Evolutionary conservation across 2,329 filamentous ascomycete genomes (phyloP).

Genomic region (Leptographium lundbergii): DNA sequence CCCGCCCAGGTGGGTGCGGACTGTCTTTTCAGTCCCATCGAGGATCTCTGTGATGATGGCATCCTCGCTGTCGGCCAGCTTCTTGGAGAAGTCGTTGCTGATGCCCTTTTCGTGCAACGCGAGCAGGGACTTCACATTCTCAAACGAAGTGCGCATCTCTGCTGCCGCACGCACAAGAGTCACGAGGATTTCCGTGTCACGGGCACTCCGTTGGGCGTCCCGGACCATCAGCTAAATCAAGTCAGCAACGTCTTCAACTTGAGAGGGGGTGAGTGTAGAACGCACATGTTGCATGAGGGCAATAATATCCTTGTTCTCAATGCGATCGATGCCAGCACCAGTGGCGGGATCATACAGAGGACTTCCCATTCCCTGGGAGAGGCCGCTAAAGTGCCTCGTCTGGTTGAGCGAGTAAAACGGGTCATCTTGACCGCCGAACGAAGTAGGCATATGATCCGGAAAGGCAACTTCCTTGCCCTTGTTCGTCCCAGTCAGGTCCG

Average conservation of each 20-base stretch:
- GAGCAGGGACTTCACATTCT: conserved; percentile 87
- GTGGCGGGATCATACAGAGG: conserved; percentile 85
- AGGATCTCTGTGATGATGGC: conserved; percentile 79
- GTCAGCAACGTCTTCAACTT: background rate
- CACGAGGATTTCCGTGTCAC: conserved; percentile 92
- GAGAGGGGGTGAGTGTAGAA: conserved; percentile 9
- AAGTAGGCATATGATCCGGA: conserved; percentile 28
- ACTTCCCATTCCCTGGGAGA: conserved; percentile 83
- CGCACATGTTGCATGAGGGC: conserved; percentile 90
- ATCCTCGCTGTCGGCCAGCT: conserved; percentile 65
- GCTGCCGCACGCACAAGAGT: conserved; percentile 86
- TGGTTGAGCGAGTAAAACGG: conserved; percentile 52
- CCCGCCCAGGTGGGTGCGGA: conserved; percentile 70
- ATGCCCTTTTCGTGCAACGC: conserved; percentile 81
- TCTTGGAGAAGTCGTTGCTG: conserved; percentile 70
- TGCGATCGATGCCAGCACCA: conserved; percentile 76
- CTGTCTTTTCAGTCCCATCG: conserved; percentile 74
- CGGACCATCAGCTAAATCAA: conserved; percentile 66
- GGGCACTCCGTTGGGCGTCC: conserved; percentile 88
- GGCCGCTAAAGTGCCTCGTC: conserved; percentile 63
- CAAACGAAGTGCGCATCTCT: conserved; percentile 94
- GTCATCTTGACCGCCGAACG: conserved; percentile 36
- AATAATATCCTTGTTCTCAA: conserved; percentile 93
- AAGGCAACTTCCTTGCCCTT: conserved; percentile 47
- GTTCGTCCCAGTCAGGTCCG: conserved; percentile 30